Base-by-base conservation (phyloP, 139 green algal species). In the Astrephomene gubernaculifera region DNA sequence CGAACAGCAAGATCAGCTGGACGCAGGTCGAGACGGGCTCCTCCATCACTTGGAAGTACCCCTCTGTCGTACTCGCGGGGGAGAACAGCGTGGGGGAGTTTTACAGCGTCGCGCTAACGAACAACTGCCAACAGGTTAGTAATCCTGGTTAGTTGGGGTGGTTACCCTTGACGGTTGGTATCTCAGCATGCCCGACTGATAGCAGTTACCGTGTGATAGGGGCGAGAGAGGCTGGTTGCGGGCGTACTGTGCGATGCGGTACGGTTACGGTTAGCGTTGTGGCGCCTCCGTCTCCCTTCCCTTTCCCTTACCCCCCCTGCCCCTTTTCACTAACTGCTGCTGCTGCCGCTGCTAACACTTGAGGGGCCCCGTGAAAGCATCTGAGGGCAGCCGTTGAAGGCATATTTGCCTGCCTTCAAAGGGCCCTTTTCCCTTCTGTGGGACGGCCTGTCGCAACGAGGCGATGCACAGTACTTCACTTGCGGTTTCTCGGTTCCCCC, bases 21-120 rank as follows among this genome's bases (percentile, higher is more conserved):
- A 99, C 97, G 19, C 97, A 99, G 94, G 97, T 99, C 43, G 97
- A 99, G 90, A 99, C 98, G 14, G 98, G 98, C 27, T 96, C 89
- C 14, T 94, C 97, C 79, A 99, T 99, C 89, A 99, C 98, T 12
- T 99, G 98, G 97, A 99, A 99, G 94, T 99, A 99, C 90, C 98
- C 98, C 12, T 95, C 83, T 25, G 95, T 97, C 3, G 90, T 99
- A 9, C 90, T 99, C 24, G 95, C 94, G 82, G 98, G 98, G 9
- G 96, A 99, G 90, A 95, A 97, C 94, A 94, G 74, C 27, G 90
- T 97, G 24, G 98, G 98, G 17, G 97, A 99, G 93, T 99, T 99
- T 88, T 99, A 98, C 94, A 95, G 87, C 36, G 98, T 99, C 63
- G 98, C 98, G 4, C 91, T 99, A 27, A 99, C 98, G 71, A 99